These are phyloP conservation scores for Penicillium brasilianum DNA, from an alignment of 2,329 filamentous ascomycete species.

Conservation along the genomic window DNA sequence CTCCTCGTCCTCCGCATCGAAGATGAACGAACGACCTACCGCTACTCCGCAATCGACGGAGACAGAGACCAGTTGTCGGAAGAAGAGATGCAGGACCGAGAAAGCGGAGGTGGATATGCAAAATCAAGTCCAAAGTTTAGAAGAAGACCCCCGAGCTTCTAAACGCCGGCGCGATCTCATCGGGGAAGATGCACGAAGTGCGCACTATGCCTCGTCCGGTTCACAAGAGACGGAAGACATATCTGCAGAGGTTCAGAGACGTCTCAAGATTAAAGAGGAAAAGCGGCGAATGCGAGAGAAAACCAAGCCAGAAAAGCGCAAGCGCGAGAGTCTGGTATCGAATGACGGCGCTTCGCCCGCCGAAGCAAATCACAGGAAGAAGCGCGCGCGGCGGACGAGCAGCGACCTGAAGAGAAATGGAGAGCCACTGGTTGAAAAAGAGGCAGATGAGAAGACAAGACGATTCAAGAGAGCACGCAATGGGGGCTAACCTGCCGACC, in stretches of 20 bases:
- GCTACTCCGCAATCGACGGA: constrained; percentile 16
- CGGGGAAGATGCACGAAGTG: constrained; percentile 33
- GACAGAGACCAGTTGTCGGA: constrained; percentile 18
- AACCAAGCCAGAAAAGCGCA: constrained; percentile 44
- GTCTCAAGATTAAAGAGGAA: constrained; percentile 51
- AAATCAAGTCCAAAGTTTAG: background rate
- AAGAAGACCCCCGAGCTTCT: constrained; percentile 14
- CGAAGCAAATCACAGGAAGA: constrained; percentile 28
- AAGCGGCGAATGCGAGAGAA: constrained; percentile 36
- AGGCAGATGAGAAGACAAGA: constrained; percentile 10
- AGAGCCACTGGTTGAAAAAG: constrained; percentile 6
- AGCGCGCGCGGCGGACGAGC: constrained; percentile 25
- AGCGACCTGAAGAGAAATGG: constrained; percentile 12
- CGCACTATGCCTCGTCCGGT: constrained; percentile 15
- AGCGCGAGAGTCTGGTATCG: constrained; percentile 46
- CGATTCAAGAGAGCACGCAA: background rate
- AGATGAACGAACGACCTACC: constrained; percentile 6
- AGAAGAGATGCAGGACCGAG: constrained; percentile 20
- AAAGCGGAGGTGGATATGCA: constrained; percentile 10
- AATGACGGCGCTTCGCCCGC: constrained; percentile 30
- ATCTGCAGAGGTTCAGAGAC: constrained; percentile 51
- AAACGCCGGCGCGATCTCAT: constrained; percentile 21
- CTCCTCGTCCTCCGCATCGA: constrained; percentile 2
- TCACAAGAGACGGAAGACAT: constrained; percentile 51
- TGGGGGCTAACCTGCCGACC: background rate